Percentiles rank a stretch among this genome's conserved stretches.
Evolutionary conservation across 805 yeast species (phyloP).

Genomic region (Candida orba): DNA sequence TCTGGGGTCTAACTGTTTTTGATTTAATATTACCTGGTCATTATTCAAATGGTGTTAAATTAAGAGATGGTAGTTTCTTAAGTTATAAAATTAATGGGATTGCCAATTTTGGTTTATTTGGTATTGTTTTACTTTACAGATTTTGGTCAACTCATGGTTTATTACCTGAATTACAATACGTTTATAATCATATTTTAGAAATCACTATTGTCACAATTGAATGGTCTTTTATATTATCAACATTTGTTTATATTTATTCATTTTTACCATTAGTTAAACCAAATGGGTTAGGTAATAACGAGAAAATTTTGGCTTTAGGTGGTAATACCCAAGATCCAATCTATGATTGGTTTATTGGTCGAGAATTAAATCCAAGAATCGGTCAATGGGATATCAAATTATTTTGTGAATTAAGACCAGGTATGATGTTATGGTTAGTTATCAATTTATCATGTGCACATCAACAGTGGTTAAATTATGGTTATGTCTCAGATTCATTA

Average conservation of each 20-base stretch:
- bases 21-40: conserved; percentile 67
- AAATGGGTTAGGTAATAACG: conserved; percentile 51
- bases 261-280: conserved; percentile 46
- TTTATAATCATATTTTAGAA: conserved; percentile 62
- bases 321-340: conserved; percentile 74
- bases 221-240: conserved; percentile 57
- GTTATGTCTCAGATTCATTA: conserved; percentile 64
- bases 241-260: conserved; percentile 58
- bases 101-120: conserved; percentile 37
- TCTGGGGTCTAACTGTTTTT: conserved; percentile 50
- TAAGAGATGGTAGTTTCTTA: conserved; percentile 71
- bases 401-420: conserved; percentile 93
- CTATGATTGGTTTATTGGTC: conserved; percentile 95
- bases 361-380: conserved; percentile 89
- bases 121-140: conserved; percentile 43
- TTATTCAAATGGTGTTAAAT: conserved; percentile 50
- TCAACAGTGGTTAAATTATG: conserved; percentile 60
- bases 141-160: conserved; percentile 41
- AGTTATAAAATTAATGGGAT: conserved; percentile 79
- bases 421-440: conserved; percentile 78
- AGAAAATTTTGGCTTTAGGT: conserved; percentile 71
- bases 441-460: conserved; percentile 76
- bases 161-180: conserved; percentile 73
- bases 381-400: conserved; percentile 83
- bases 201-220: conserved; percentile 55